Percentiles rank a stretch among this genome's conserved stretches.
Conservation (phyloP, 345 rosid genomes). For the Geranium rotundifolium region DNA sequence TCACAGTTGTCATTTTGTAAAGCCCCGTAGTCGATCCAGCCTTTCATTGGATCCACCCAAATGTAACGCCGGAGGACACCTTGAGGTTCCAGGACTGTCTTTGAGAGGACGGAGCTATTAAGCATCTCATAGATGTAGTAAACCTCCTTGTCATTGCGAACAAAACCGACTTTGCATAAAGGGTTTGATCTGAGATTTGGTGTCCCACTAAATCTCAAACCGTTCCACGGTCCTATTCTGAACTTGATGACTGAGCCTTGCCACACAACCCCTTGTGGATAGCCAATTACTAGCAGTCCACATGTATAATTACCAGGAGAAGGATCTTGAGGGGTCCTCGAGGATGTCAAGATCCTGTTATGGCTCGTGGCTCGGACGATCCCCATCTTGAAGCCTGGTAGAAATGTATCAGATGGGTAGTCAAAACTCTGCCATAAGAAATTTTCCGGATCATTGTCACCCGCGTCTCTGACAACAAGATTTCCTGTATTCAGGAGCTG, state of each 20-base stretch:
- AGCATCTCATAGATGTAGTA: neutral
- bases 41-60: neutral
- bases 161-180: neutral
- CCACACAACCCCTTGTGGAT: slow-evolving; percentile 13
- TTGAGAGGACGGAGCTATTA: neutral
- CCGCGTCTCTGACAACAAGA: slow-evolving; percentile 9
- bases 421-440: slow-evolving; percentile 9
- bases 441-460: neutral
- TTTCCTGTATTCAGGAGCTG: slow-evolving; percentile 19
- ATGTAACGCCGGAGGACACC: neutral
- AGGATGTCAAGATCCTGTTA: slow-evolving; percentile 19
- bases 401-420: slow-evolving; percentile 10
- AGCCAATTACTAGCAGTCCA: slow-evolving; percentile 13
- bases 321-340: slow-evolving; percentile 27
- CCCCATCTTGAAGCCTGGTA: slow-evolving; percentile 13
- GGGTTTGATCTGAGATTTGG: neutral
- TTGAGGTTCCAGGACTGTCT: neutral
- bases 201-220: slow-evolving; percentile 9
- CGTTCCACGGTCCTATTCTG: slow-evolving; percentile 30
- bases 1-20: neutral
- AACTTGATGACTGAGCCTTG: slow-evolving; percentile 7
- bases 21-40: neutral
- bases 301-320: slow-evolving; percentile 22
- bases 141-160: slow-evolving; percentile 2
- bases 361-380: neutral